Conservation (phyloP, 169 alveolate species). For the Cryptosporidium sp. region DNA sequence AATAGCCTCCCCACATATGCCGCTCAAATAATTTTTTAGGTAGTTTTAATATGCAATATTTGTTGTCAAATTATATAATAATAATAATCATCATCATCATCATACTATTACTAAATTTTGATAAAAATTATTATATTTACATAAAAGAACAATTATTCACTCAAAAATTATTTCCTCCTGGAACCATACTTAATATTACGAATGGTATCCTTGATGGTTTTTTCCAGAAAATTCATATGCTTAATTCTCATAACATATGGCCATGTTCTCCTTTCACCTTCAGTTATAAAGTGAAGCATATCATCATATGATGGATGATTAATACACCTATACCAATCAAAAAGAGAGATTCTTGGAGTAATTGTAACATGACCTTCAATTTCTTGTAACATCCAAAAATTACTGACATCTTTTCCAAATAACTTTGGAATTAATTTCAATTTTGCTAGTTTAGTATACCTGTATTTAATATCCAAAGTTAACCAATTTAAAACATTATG, state of each 20-base stretch:
- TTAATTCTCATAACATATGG: slow-evolving; percentile 75
- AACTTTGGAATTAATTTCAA: slow-evolving; percentile 70
- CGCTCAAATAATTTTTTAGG: neutral
- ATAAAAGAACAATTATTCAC: no score
- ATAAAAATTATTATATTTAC: neutral
- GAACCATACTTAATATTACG: slow-evolving; percentile 12
- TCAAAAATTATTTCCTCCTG: neutral
- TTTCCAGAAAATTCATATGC: slow-evolving; percentile 71
- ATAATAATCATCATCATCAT: no score
- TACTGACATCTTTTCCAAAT: slow-evolving; percentile 77
- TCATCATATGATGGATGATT: slow-evolving; percentile 76
- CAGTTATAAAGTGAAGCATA: slow-evolving; percentile 70
- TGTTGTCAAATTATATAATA: neutral
- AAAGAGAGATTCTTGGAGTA: slow-evolving; percentile 70
- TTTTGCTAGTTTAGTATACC: slow-evolving; percentile 76
- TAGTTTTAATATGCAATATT: neutral
- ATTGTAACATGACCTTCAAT: slow-evolving; percentile 77
- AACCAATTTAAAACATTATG: slow-evolving; percentile 73
- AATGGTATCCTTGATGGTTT: slow-evolving; percentile 18
- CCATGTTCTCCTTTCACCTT: slow-evolving; percentile 77
- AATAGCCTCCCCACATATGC: neutral
- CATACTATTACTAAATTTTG: no score
- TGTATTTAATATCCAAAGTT: slow-evolving; percentile 75
- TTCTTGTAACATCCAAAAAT: slow-evolving; percentile 77
- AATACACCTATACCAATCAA: slow-evolving; percentile 76